Base-by-base conservation (phyloP, 208 protist genomes). In the Ichthyophonus hoferi region DNA sequence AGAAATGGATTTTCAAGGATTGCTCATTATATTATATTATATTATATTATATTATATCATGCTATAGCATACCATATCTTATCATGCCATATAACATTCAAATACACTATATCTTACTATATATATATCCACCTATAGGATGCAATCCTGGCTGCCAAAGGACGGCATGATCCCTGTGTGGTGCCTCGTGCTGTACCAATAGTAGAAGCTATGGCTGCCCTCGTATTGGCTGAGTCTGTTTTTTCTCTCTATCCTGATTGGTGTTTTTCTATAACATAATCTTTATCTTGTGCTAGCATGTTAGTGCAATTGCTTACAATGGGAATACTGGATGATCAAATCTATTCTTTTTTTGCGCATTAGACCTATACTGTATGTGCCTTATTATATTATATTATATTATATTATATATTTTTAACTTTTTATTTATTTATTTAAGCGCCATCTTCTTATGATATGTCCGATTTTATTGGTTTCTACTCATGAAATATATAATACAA, bases 181-280 rank as follows among this genome's bases (percentile, higher is more conserved):
- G 94, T 96, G 0, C 94, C 94, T 2, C 91, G 94, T 31, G 94
- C 94, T 76, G 88, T 95, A 33, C 93, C 94, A 14, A 95, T 96
- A 79, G 91, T 96, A 7, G 94, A 96, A 87, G 91, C 93, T 35
- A 96, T 96, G 94, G 92, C 94, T 1, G 91, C 94, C 2, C 82
- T 96, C 0, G 93, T 94, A 34, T 58, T 96, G 14, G 91, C 92
- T 7, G 94, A 96, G 83, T 87, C 76, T 0, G 83, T 87, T 14
- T 84, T 67, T 58, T 2, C 7, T 50, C 42, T 14, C 35, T 81
- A 14, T n/a, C 12, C 12, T 39, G 35, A 35, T n/a, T 76, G 14
- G 50, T 31, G 31, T 33, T 76, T 76, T 0, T 14, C 50, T 14
- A n/a, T 76, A 0, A n/a, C 31, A n/a, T 76, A n/a, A n/a, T 31